Conservation (phyloP, 148 eudicot genomes). For the Vaccinium myrtillus region DNA sequence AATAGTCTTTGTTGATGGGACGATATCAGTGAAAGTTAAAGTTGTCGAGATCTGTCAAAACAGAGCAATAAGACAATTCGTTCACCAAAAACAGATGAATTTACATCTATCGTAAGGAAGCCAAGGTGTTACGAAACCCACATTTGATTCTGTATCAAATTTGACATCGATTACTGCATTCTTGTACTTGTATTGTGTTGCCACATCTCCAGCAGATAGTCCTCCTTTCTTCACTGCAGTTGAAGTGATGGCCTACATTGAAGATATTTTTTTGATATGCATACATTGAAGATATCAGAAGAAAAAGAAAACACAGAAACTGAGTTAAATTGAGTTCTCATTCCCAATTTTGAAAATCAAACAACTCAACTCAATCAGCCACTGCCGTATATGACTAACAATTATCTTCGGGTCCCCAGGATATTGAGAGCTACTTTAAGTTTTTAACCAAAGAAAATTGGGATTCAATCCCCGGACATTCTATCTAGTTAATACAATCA, state of each 20-base stretch:
- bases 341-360: neutral
- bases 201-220: constrained; percentile 82
- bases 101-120: neutral
- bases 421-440: neutral
- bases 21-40: constrained; percentile 52
- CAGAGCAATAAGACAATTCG: constrained; percentile 12
- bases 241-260: constrained; percentile 51
- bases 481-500: too few species aligned
- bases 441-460: constrained; percentile 1
- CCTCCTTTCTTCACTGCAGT: constrained; percentile 96
- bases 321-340: neutral
- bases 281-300: constrained; percentile 7
- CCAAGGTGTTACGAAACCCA: constrained; percentile 29
- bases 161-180: constrained; percentile 68
- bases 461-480: neutral
- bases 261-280: neutral
- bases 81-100: neutral
- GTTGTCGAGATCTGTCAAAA: constrained; percentile 70
- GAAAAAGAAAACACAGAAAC: neutral
- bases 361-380: neutral
- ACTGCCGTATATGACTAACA: neutral
- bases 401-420: neutral
- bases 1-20: constrained; percentile 83
- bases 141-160: constrained; percentile 85
- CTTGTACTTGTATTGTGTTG: constrained; percentile 67